Evolutionary conservation across 1,284 basidiomycete genomes (phyloP).

Genomic region (Cutaneotrichosporon spelunceum): DNA sequence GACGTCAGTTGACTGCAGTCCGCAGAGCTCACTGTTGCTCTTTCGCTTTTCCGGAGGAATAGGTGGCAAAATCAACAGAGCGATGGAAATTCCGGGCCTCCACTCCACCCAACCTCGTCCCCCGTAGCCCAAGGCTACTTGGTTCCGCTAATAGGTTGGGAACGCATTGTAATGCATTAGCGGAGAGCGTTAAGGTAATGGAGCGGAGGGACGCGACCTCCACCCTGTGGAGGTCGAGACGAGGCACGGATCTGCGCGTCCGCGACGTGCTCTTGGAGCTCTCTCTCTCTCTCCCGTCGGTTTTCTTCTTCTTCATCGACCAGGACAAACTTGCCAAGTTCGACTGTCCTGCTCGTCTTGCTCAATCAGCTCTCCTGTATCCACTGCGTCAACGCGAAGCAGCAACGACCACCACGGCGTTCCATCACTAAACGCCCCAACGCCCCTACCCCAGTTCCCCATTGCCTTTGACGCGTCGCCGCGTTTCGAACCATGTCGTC

Average conservation of each 20-base stretch:
- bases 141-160: not conserved
- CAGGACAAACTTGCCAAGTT: not conserved
- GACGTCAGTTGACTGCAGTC: not conserved
- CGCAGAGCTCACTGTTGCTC: not conserved
- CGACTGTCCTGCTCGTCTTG: not conserved
- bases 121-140: not conserved
- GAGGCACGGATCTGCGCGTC: not conserved
- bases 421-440: not conserved
- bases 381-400: not conserved
- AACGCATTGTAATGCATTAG: not conserved
- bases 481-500: not conserved
- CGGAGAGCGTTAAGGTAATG: not conserved
- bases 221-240: not conserved
- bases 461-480: not conserved
- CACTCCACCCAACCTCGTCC: not conserved
- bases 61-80: not conserved
- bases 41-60: too few species aligned
- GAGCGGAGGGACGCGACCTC: not conserved
- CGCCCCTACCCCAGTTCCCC: not conserved
- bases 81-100: not conserved
- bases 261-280: not conserved
- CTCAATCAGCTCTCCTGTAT: not conserved
- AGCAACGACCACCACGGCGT: not conserved
- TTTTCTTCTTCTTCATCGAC: not conserved
- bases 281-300: not conserved